A percentile compares a stretch with the other conserved stretches of the same genome.
These are phyloP conservation scores for Candida ovalis DNA, from an alignment of 805 yeast genomes.

Conservation along the genomic window DNA sequence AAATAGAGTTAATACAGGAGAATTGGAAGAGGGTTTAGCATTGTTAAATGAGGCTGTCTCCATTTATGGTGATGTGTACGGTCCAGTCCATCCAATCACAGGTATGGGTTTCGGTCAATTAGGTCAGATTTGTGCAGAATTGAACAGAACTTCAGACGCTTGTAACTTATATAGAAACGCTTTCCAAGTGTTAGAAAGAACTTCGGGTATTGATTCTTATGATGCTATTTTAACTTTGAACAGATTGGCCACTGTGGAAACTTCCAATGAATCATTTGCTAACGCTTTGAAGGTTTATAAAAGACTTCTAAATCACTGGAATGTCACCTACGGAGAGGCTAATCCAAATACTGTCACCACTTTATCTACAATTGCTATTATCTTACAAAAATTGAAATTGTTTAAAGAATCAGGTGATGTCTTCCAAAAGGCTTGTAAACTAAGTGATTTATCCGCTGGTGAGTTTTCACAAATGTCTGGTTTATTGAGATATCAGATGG, in stretches of 20 bases:
- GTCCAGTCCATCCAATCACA: constrained; percentile 73
- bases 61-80: constrained; percentile 79
- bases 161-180: constrained; percentile 64
- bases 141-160: constrained; percentile 56
- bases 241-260: constrained; percentile 73
- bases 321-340: constrained; percentile 49
- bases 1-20: constrained; percentile 32
- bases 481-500: constrained; percentile 62
- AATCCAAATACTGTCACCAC: constrained; percentile 73
- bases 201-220: constrained; percentile 73
- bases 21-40: constrained; percentile 54
- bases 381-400: constrained; percentile 52
- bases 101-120: constrained; percentile 64
- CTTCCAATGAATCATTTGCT: constrained; percentile 50
- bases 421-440: constrained; percentile 47
- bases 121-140: constrained; percentile 63
- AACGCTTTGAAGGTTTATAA: constrained; percentile 61
- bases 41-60: constrained; percentile 67
- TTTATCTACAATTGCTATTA: constrained; percentile 54
- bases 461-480: constrained; percentile 59
- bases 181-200: constrained; percentile 71
- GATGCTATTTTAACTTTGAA: constrained; percentile 69
- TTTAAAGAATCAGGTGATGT: constrained; percentile 47
- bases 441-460: constrained; percentile 53
- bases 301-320: constrained; percentile 59